Base-by-base conservation (phyloP, 2,329 filamentous ascomycete species). In the Achaetomium macrosporum region DNA sequence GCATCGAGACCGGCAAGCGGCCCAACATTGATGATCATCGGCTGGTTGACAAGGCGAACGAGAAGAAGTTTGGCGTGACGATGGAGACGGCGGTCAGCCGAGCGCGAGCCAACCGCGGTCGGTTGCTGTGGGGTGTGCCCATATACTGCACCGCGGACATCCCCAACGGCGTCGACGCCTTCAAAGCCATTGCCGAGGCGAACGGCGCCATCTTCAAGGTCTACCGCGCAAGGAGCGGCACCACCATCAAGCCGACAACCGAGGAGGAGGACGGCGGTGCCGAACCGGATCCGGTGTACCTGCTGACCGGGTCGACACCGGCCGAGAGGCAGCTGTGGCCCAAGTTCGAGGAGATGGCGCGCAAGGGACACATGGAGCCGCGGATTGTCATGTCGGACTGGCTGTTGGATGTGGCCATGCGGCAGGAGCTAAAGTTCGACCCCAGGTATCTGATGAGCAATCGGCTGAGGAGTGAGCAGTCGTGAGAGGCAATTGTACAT, bases 391-490 rank as follows among this genome's bases (percentile, higher is more conserved):
- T 80, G 43, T 81, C 87, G 2, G 91, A 99, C 66, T 99, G 93
- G 93, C 69, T 99, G 62, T 73, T 99, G 53, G 86, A 91, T 64
- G 84, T 90, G 55, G 89, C 90, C 5, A 92, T 99, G 88, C 83
- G 82, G 63, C 93, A 99, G 71, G 78, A 90, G 68, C 73, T 93
- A 57, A 75, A 76, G n/a, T 85, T 83, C 68, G 75, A 83, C 52
- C 72, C 83, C 39, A 79, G 76, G 60, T 90, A 88, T 65, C 66
- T 83, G 46, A 72, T 73, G 30, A 67, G 68, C 44, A 74, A 60
- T 30, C 63, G 54, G 52, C 29, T 35, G 33, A 35, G 33, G 13
- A 35, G 33, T 35, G 13, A 9, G 11, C 33, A 4, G 36, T 39
- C 6, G 15, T 36, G 15, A 30, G 16, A 37, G 47, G 10, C 42